A percentile compares a stretch with the other conserved stretches of the same genome.
phyloP scores from a whole-genome alignment of 768 basidiomycete species.

The Rhizopogon salebrosus region DNA sequence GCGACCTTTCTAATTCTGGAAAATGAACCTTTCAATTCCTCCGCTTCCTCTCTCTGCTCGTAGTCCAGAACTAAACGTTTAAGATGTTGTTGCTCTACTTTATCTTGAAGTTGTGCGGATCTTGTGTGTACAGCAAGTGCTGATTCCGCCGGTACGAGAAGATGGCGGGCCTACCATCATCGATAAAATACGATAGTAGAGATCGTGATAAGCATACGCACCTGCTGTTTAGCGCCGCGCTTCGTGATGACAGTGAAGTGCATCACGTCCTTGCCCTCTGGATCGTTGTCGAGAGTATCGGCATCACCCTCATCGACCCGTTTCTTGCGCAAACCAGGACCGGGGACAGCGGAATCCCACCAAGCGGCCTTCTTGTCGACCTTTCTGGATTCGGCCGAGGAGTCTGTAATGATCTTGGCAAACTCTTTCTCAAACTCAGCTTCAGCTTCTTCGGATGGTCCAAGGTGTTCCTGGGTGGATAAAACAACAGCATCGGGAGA shows the following conservation, averaged over 20 bases:
- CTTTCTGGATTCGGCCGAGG: slow-evolving; percentile 74
- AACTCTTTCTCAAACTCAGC: slow-evolving; percentile 94
- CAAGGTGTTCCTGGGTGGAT: slow-evolving; percentile 66
- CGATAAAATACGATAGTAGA: slow-evolving; percentile 8
- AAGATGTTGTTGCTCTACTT: slow-evolving; percentile 93
- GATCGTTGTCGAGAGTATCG: slow-evolving; percentile 33
- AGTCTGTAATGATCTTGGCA: slow-evolving; percentile 90
- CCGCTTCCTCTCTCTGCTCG: slow-evolving; percentile 84
- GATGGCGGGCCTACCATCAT: slow-evolving; percentile 61
- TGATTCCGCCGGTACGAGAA: slow-evolving; percentile 85
- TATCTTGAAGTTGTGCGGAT: slow-evolving; percentile 88
- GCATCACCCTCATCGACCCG: slow-evolving; percentile 55
- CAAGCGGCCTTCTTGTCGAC: slow-evolving; percentile 87
- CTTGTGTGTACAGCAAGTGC: slow-evolving; percentile 87
- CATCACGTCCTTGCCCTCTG: slow-evolving; percentile 50
- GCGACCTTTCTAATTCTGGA: neutral
- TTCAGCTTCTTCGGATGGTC: slow-evolving; percentile 85
- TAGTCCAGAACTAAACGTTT: slow-evolving; percentile 93
- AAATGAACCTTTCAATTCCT: slow-evolving; percentile 65
- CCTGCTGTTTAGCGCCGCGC: slow-evolving; percentile 90
- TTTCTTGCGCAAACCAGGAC: slow-evolving; percentile 61
- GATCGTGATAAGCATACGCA: slow-evolving; percentile 27
- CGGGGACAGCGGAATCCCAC: slow-evolving; percentile 84
- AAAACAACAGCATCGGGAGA: slow-evolving; percentile 81
- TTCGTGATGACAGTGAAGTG: slow-evolving; percentile 91